Base-by-base conservation (phyloP, 208 protist genomes). In the Herpetomonas muscarum region DNA sequence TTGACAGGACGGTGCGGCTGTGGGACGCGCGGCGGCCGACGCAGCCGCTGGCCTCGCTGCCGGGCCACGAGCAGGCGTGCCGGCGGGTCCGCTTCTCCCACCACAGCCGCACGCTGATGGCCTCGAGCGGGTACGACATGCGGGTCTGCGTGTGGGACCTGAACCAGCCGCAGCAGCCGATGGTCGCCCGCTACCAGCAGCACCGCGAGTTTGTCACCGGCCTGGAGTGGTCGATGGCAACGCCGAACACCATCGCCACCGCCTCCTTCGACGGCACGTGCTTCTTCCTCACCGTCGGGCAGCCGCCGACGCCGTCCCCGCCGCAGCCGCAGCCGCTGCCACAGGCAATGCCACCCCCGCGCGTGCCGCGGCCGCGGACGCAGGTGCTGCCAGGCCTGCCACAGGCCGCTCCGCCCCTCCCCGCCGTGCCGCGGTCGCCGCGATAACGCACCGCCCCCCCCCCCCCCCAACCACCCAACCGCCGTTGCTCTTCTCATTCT, bases 171-270 rank as follows among this genome's bases (percentile, higher is more conserved):
- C 82, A 91, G 72, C 74, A 78, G 9, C 90, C 90, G 41, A 74
- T 96, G 49, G 53, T 67, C 2, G 77, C 55, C 22, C 87, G 87
- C 64, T 96, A 93, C 66, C 72, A 83, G 63, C 90, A 93, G 22
- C 90, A 96, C 59, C 74, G 83, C 17, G 90, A 96, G 76, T 96
- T 96, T 39, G 90, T 92, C 12, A 75, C 90, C 13, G 90, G 90
- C 5, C 72, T 92, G 21, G 82, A 96, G 54, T 96, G 90, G 90
- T 93, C 81, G 22, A 66, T 70, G 32, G 75, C 70, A 28, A 65
- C 64, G 15, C 83, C 86, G 6, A 85, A 85, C 62, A 54, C 71
- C 19, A 34, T 96, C 29, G 78, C 71, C 46, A 79, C 85, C 3
- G 65, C 74, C 44, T 74, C 79, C 21, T 96, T 83, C 57, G 89